phyloP scores from a whole-genome alignment of 805 yeast genomes.

The Metschnikowia drakensbergensis region DNA sequence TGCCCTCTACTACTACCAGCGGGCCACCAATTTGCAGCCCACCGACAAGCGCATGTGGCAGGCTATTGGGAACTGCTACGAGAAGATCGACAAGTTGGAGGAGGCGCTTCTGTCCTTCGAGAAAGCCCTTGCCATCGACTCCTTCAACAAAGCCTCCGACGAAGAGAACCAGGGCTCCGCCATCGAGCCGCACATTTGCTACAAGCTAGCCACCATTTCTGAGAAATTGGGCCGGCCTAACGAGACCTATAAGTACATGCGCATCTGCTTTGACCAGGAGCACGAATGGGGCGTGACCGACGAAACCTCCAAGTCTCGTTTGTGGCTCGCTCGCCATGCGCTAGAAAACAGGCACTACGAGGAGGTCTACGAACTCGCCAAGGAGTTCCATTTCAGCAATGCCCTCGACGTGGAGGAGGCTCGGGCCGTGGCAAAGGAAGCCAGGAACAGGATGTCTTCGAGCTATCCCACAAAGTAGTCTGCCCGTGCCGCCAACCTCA shows the following conservation, averaged over 20 bases:
- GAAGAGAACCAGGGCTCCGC: slow-evolving; percentile 31
- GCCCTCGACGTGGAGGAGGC: slow-evolving; percentile 90
- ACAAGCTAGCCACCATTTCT: slow-evolving; percentile 63
- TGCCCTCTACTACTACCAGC: slow-evolving; percentile 87
- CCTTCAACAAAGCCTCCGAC: slow-evolving; percentile 19
- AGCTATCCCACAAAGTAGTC: slow-evolving; percentile 5
- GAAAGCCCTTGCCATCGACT: slow-evolving; percentile 64
- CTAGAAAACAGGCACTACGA: slow-evolving; percentile 53
- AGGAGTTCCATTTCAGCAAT: slow-evolving; percentile 62
- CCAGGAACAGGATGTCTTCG: slow-evolving; percentile 49
- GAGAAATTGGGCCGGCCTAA: slow-evolving; percentile 50
- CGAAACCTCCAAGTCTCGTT: slow-evolving; percentile 72
- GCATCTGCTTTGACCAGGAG: slow-evolving; percentile 63
- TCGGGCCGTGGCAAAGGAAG: slow-evolving; percentile 73
- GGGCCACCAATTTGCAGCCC: slow-evolving; percentile 85
- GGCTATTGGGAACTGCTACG: slow-evolving; percentile 87
- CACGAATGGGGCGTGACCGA: slow-evolving; percentile 61
- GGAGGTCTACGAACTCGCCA: slow-evolving; percentile 69
- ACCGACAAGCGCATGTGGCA: slow-evolving; percentile 94
- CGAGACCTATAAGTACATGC: slow-evolving; percentile 62
- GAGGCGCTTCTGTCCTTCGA: slow-evolving; percentile 81
- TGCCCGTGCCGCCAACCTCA: too few species aligned
- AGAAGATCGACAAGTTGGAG: slow-evolving; percentile 61
- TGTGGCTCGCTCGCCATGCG: slow-evolving; percentile 81
- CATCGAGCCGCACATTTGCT: slow-evolving; percentile 52